Evolutionary conservation across 2,329 filamentous ascomycete species (phyloP).

Genomic region (Volutella citrinella): DNA sequence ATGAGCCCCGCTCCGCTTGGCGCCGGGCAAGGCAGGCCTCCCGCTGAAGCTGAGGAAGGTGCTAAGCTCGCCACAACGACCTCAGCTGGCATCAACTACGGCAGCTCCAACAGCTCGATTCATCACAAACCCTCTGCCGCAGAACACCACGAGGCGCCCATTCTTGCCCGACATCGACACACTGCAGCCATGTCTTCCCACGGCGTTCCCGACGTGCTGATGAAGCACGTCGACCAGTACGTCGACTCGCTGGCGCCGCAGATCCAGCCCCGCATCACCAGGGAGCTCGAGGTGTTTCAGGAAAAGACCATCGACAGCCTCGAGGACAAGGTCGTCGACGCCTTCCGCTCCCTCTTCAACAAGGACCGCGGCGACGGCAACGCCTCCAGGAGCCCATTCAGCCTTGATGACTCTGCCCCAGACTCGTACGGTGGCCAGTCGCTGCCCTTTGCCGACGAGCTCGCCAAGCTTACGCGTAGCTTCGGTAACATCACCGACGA

Average conservation of each 20-base stretch:
- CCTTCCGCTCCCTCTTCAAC: slow-evolving; percentile 43
- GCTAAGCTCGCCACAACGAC: no score
- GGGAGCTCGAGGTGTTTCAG: slow-evolving; percentile 43
- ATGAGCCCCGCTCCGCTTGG: no score
- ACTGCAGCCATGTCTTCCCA: slow-evolving; percentile 31
- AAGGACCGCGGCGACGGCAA: slow-evolving; percentile 27
- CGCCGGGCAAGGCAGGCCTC: no score
- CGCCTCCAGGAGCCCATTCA: slow-evolving; percentile 16
- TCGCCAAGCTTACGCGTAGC: slow-evolving; percentile 38
- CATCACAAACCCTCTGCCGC: no score
- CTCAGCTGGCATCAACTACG: no score
- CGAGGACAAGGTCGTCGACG: slow-evolving; percentile 42
- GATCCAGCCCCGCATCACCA: slow-evolving; percentile 43
- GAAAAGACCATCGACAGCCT: slow-evolving; percentile 43
- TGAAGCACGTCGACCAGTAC: slow-evolving; percentile 44
- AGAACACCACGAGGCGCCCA: no score
- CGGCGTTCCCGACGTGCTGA: slow-evolving; percentile 40
- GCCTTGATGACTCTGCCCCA: slow-evolving; percentile 32
- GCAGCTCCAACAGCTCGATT: no score
- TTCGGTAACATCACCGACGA: slow-evolving; percentile 39
- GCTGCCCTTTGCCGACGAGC: slow-evolving; percentile 45
- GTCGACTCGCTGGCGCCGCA: slow-evolving; percentile 45
- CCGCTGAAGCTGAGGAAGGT: no score
- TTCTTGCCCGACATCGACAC: no score
- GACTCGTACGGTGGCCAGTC: slow-evolving; percentile 40